Conservation (phyloP, 208 protist genomes). For the Endotrypanum monterogeii region DNA sequence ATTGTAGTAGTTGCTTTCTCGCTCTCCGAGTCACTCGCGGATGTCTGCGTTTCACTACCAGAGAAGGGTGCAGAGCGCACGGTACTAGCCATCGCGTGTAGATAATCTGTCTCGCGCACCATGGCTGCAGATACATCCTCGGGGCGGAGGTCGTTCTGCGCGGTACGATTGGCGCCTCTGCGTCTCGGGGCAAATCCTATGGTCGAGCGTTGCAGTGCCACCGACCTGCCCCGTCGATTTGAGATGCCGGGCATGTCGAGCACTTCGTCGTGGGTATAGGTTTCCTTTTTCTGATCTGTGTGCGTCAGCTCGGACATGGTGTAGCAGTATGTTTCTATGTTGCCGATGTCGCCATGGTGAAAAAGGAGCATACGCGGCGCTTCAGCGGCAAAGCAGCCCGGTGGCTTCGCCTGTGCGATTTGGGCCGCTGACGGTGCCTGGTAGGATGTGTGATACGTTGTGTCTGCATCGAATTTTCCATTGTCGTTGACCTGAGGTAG, state of each 20-base stretch:
- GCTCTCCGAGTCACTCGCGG: not conserved
- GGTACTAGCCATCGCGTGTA: constrained; percentile 29
- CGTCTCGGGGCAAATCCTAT: constrained; percentile 16
- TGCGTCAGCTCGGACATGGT: constrained; percentile 73
- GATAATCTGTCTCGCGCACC: constrained; percentile 21
- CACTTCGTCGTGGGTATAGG: constrained; percentile 57
- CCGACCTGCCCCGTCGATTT: constrained; percentile 26
- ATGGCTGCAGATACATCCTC: constrained; percentile 20
- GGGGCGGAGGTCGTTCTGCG: not conserved
- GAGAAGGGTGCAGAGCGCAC: constrained; percentile 6
- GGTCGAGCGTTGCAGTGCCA: constrained; percentile 41
- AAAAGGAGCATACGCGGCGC: constrained; percentile 78
- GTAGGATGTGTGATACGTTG: constrained; percentile 66
- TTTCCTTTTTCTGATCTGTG: constrained; percentile 41
- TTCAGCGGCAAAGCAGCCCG: constrained; percentile 58
- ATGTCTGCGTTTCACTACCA: not conserved
- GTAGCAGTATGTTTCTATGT: constrained; percentile 49
- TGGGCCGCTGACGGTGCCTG: constrained; percentile 39
- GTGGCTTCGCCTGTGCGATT: constrained; percentile 45
- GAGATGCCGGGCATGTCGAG: constrained; percentile 72
- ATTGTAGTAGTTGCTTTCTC: not conserved
- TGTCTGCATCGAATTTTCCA: constrained; percentile 30
- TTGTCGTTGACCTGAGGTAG: constrained; percentile 11
- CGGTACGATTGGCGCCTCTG: not conserved
- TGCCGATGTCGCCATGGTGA: constrained; percentile 78